Evolutionary conservation across 2,329 filamentous ascomycete species (phyloP).

Genomic region (Xylaria multiplex): DNA sequence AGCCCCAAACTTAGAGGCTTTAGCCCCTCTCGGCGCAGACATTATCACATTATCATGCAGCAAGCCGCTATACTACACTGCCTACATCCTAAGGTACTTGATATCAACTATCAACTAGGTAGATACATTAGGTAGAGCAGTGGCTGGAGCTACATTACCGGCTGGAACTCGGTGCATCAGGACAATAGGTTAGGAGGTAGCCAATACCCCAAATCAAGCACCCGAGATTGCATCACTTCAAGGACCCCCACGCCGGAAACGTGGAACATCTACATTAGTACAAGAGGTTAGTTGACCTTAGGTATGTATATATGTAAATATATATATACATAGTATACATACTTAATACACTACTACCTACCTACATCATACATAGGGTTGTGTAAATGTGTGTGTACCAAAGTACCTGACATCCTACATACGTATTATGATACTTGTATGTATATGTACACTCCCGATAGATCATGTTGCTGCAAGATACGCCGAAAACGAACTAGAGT

Average conservation of each 20-base stretch:
- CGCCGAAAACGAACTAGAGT: constrained; percentile 44
- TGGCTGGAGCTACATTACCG: no score
- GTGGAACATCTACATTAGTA: constrained; percentile 24
- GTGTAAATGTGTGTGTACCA: no score
- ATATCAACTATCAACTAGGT: no score
- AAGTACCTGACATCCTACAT: no score
- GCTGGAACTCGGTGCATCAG: background rate
- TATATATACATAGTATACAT: no score
- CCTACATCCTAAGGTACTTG: no score
- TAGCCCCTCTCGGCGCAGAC: constrained; percentile 4
- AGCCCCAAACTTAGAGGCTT: background rate
- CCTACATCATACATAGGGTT: background rate
- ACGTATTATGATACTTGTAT: no score
- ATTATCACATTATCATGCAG: constrained; percentile 26
- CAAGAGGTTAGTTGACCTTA: no score
- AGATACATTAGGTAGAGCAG: no score
- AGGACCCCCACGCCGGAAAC: constrained; percentile 44
- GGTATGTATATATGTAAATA: no score
- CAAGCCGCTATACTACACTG: constrained; percentile 12
- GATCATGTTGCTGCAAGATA: constrained; percentile 40
- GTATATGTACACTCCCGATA: background rate
- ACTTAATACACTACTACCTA: no score
- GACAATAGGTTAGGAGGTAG: background rate
- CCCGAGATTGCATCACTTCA: constrained; percentile 4
- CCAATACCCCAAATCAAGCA: constrained; percentile 11